phyloP scores from a whole-genome alignment of 1,284 basidiomycete species.

The Ganoderma multipileum region DNA sequence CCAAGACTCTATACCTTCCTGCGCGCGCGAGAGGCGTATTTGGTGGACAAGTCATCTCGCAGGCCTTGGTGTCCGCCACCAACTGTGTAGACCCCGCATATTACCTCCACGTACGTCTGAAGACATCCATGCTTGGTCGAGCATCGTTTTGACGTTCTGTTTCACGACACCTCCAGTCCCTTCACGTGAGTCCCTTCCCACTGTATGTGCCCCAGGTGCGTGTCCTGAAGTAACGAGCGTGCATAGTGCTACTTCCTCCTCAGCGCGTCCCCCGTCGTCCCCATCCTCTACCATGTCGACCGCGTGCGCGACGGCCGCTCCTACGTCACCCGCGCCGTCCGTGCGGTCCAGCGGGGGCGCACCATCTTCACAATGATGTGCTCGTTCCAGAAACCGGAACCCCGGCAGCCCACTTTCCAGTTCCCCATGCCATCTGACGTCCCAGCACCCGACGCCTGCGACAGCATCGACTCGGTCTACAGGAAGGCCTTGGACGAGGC shows the following conservation, averaged over 20 bases:
- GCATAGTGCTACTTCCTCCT: slow-evolving; percentile 82
- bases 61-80: slow-evolving; percentile 83
- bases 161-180: slow-evolving; percentile 51
- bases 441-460: slow-evolving; percentile 69
- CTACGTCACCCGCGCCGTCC: slow-evolving; percentile 78
- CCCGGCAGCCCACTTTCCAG: slow-evolving; percentile 71
- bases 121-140: neutral
- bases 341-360: slow-evolving; percentile 77
- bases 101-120: slow-evolving; percentile 70
- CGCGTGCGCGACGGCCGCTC: slow-evolving; percentile 83
- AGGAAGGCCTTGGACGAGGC: slow-evolving; percentile 28
- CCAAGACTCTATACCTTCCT: slow-evolving; percentile 76
- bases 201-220: neutral
- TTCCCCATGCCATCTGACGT: slow-evolving; percentile 67
- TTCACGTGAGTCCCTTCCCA: slow-evolving; percentile 63
- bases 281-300: slow-evolving; percentile 88
- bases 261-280: slow-evolving; percentile 77
- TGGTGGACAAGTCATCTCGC: slow-evolving; percentile 91
- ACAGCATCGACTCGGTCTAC: slow-evolving; percentile 56
- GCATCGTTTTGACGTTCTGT: neutral
- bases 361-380: slow-evolving; percentile 86
- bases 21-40: slow-evolving; percentile 79
- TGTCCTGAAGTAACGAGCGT: neutral
- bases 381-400: slow-evolving; percentile 87
- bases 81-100: slow-evolving; percentile 74